These are phyloP conservation scores for Phyllosticta ampelicida DNA, from an alignment of 2,329 filamentous ascomycete species.

Conservation along the genomic window DNA sequence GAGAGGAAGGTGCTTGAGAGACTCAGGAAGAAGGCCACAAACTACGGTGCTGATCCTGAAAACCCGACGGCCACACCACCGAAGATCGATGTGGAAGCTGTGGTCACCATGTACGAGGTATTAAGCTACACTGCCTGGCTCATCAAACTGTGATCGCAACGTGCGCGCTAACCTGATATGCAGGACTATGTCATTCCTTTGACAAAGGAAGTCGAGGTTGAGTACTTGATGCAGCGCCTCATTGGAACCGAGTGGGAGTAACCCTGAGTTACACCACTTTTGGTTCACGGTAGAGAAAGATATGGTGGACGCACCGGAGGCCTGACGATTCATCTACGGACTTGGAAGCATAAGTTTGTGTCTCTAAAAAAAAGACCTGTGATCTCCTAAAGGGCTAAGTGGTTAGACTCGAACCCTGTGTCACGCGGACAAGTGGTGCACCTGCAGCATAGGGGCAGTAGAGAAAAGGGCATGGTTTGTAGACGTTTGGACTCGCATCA, in stretches of 20 bases:
- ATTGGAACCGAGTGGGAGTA: constrained; percentile 42
- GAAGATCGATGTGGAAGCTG: constrained; percentile 85
- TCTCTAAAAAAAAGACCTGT: neutral
- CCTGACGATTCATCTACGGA: neutral
- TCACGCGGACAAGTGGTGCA: neutral
- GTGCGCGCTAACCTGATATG: neutral
- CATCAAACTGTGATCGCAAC: neutral
- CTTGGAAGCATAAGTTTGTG: neutral
- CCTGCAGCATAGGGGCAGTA: neutral
- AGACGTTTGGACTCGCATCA: neutral
- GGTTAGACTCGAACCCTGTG: neutral
- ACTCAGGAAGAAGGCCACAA: constrained; percentile 76
- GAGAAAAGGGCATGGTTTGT: neutral
- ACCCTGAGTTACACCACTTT: constrained; percentile 13
- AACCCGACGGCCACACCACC: constrained; percentile 44
- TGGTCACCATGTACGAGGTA: constrained; percentile 31
- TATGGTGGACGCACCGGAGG: neutral
- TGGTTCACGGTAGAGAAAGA: neutral
- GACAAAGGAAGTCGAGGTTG: constrained; percentile 97
- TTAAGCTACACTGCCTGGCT: constrained; percentile 41
- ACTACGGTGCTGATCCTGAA: constrained; percentile 85
- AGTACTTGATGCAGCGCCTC: constrained; percentile 92
- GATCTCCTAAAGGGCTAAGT: neutral
- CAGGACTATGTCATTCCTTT: constrained; percentile 82
- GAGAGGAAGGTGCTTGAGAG: constrained; percentile 87